Evolutionary conservation across 164 flowering plant genomes (phyloP).

Genomic region (Nymphaea colorata): DNA sequence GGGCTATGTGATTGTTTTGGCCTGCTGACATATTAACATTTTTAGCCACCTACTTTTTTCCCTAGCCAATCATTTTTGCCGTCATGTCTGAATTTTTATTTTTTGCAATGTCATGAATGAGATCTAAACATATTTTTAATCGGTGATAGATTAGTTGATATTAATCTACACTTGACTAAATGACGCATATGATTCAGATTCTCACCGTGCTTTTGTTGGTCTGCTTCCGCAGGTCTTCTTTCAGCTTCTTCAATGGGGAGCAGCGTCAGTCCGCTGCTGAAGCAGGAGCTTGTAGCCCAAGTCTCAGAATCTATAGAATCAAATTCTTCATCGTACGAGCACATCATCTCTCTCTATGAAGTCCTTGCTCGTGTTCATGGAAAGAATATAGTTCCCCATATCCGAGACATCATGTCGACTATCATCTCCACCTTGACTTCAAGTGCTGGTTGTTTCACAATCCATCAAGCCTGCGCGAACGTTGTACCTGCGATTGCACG

Average conservation of each 20-base stretch:
- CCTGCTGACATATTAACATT: too few species aligned
- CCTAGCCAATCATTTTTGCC: too few species aligned
- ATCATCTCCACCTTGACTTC: constrained; percentile 60
- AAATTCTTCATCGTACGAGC: constrained; percentile 39
- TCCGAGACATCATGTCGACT: constrained; percentile 67
- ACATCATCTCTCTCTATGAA: constrained; percentile 78
- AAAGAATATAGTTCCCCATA: constrained; percentile 66
- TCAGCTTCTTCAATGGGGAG: constrained; percentile 45
- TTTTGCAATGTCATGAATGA: too few species aligned
- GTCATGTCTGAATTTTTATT: too few species aligned
- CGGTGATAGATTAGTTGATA: too few species aligned
- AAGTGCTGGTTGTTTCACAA: constrained; percentile 83
- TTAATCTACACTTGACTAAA: too few species aligned
- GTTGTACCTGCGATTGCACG: constrained; percentile 87
- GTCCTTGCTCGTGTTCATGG: constrained; percentile 86
- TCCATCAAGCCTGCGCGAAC: constrained; percentile 88
- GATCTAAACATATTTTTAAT: too few species aligned
- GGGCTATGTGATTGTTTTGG: too few species aligned
- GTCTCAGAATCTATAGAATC: constrained; percentile 25
- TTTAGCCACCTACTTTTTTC: too few species aligned
- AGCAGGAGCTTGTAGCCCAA: constrained; percentile 71
- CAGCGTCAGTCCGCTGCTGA: constrained; percentile 54
- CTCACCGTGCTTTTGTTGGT: too few species aligned
- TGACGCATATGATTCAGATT: too few species aligned
- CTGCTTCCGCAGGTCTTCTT: neutral